phyloP scores from a whole-genome alignment of 139 green algal species.

The Gonium pectorale region DNA sequence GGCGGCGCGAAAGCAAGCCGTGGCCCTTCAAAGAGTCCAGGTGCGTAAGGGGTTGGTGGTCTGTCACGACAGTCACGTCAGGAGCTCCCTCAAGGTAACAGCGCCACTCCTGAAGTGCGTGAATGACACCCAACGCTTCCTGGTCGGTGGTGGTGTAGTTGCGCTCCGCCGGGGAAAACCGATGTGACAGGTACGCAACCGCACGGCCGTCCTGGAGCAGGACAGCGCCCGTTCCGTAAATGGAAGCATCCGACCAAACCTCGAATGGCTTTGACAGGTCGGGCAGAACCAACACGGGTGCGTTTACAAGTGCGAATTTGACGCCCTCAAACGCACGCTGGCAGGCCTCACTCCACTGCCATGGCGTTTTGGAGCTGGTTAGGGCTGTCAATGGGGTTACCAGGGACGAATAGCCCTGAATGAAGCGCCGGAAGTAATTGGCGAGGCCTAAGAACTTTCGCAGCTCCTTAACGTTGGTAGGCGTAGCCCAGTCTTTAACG shows the following conservation, averaged over 20 bases:
- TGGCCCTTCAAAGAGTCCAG: background rate
- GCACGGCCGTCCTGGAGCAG: conserved; percentile 54
- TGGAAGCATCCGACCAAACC: conserved; percentile 49
- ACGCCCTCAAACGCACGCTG: conserved; percentile 28
- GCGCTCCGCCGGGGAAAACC: conserved; percentile 50
- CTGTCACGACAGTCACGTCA: conserved; percentile 47
- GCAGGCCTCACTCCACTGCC: background rate
- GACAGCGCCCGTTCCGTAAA: conserved; percentile 47
- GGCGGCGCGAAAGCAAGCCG: conserved; percentile 30
- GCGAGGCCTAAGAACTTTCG: conserved; percentile 5
- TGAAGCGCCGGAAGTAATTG: conserved; percentile 63
- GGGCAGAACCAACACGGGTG: conserved; percentile 40
- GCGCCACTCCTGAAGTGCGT: conserved; percentile 56
- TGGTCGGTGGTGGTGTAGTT: conserved; percentile 66
- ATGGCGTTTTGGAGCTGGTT: background rate
- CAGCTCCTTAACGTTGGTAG: background rate
- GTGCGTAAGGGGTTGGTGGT: conserved; percentile 52
- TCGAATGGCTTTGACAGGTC: conserved; percentile 44
- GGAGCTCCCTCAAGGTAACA: conserved; percentile 55
- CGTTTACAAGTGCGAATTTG: conserved; percentile 17
- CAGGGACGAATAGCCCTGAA: conserved; percentile 56
- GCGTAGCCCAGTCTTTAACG: background rate
- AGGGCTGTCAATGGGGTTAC: conserved; percentile 55
- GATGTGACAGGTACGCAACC: conserved; percentile 57
- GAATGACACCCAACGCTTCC: conserved; percentile 60